Percentiles rank a stretch among this genome's conserved stretches.
phyloP scores from a whole-genome alignment of 2,329 filamentous ascomycete genomes.

The Trichoderma cornu-damae region DNA sequence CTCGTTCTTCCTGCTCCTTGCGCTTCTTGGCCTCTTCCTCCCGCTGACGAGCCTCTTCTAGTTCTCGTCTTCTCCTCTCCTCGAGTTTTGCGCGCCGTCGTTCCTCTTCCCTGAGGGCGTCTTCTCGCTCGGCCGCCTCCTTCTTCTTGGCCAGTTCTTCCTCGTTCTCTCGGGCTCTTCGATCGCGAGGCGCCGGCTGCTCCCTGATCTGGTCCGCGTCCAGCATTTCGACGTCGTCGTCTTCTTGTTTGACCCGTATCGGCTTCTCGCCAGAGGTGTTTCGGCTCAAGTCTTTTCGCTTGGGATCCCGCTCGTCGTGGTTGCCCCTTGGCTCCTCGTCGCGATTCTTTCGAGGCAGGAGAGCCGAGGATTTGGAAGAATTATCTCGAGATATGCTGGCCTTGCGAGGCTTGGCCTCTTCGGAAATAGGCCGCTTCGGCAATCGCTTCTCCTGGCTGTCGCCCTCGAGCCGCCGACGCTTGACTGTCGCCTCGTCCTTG shows the following conservation, averaged over 20 bases:
- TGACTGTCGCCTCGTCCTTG: constrained; percentile 51
- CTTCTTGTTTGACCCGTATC: constrained; percentile 55
- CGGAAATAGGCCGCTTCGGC: constrained; percentile 38
- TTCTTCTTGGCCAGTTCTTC: constrained; percentile 30
- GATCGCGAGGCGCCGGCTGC: constrained; percentile 26
- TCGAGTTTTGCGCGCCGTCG: constrained; percentile 30
- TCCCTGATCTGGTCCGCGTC: constrained; percentile 38
- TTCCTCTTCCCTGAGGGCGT: constrained; percentile 29
- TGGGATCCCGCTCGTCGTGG: constrained; percentile 35
- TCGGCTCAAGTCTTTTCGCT: constrained; percentile 41
- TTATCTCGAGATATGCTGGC: constrained; percentile 39
- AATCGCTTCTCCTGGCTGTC: constrained; percentile 47
- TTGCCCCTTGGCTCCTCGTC: constrained; percentile 39
- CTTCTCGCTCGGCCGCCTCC: constrained; percentile 34
- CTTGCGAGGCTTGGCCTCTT: constrained; percentile 45
- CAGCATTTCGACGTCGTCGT: constrained; percentile 52
- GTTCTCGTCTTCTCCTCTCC: constrained; percentile 36
- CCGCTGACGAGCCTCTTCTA: constrained; percentile 30
- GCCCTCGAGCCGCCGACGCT: constrained; percentile 53
- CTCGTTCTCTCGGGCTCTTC: constrained; percentile 37
- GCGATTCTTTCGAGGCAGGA: constrained; percentile 35
- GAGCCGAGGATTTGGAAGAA: constrained; percentile 32
- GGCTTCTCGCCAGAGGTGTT: constrained; percentile 41
- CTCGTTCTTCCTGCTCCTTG: constrained; percentile 33
- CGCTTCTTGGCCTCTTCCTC: constrained; percentile 33